Evolutionary conservation across 1,139 yeast genomes (phyloP), one percentile per base, ranked within the genome.

Genomic region (Sugiyamaella japonica): DNA sequence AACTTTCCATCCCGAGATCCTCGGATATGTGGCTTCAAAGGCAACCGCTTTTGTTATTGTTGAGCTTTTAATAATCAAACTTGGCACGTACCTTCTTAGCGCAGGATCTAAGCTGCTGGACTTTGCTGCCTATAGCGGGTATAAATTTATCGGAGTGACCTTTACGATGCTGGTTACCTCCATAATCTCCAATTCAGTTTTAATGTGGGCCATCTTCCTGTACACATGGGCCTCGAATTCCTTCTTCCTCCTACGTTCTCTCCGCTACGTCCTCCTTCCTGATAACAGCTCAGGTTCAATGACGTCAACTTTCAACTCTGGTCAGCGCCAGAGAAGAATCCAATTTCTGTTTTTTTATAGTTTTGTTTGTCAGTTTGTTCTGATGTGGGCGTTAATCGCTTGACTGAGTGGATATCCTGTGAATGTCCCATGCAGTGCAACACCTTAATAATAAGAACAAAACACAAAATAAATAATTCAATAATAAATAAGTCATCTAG

Each of bases 11-110:
- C 99, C 99, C 0, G 93, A 91, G 67, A 78, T 90, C 63, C 81
- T 95, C 63, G 97, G 97, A 3, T 84, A 86, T 66, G 84, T 93
- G 60, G 85, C 97, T n/a, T 85, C 96, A 9, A 89, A 90, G 64
- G 90, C 96, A 0, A 73, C 90, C 62, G 97, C 97, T 0, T 87
- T 89, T 66, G 81, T 89, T 56, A 68, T 89, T 20, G 68, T 89
- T 57, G 99, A 95, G 72, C 70, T 85, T 34, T 67, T 78, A 47
- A 72, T 85, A 31, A 73, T 86, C 56, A 83, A 83, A 63, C 70
- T 84, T 45, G 87, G 87, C 7, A 75, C 87, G 42, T 86, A 85
- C 67, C 70, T 85, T 41, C 73, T 86, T 45, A 78, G 76, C 38
- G 80, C 86, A 66, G 67, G 77, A 68, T 66, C 86, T 61, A 77